Conservation (phyloP, 2,329 filamentous ascomycete species). For the Elsinoe ampelina region DNA sequence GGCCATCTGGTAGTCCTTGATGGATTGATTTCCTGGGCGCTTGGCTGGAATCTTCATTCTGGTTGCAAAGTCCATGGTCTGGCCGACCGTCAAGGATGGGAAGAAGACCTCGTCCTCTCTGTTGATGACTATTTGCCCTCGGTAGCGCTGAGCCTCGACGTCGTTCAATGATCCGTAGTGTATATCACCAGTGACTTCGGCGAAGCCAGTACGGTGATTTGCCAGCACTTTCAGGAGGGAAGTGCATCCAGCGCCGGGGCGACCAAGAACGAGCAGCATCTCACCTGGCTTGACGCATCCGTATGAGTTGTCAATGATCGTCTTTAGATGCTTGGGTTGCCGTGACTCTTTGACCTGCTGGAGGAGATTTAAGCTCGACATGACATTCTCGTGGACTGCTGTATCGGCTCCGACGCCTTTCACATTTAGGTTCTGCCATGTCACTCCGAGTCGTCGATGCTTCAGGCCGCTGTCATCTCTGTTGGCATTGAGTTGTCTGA, state of each 20-base stretch:
- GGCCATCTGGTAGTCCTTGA: conserved; percentile 36
- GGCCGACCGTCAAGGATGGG: conserved; percentile 47
- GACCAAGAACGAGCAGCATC: conserved; percentile 30
- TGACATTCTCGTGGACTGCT: conserved; percentile 52
- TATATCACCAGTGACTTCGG: conserved; percentile 32
- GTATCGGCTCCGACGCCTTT: conserved; percentile 53
- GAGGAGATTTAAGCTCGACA: conserved; percentile 43
- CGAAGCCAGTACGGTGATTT: conserved; percentile 45
- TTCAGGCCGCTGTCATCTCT: conserved; percentile 40
- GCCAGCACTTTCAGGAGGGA: conserved; percentile 61
- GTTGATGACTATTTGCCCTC: conserved; percentile 38
- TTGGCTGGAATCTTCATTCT: conserved; percentile 41
- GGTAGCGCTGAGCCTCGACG: conserved; percentile 35
- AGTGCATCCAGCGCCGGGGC: conserved; percentile 54
- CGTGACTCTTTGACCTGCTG: conserved; percentile 32
- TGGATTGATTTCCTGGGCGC: conserved; percentile 28
- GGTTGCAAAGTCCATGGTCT: conserved; percentile 49
- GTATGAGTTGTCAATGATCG: conserved; percentile 51
- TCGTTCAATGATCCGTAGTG: conserved; percentile 42
- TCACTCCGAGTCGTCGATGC: conserved; percentile 49
- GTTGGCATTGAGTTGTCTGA: conserved; percentile 37
- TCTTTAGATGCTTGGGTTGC: conserved; percentile 49
- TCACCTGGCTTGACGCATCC: conserved; percentile 59
- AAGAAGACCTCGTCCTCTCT: conserved; percentile 44
- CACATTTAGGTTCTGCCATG: conserved; percentile 57